These are phyloP conservation scores for Daldinia vernicosa DNA, from an alignment of 495 filamentous ascomycete species.

Conservation along the genomic window DNA sequence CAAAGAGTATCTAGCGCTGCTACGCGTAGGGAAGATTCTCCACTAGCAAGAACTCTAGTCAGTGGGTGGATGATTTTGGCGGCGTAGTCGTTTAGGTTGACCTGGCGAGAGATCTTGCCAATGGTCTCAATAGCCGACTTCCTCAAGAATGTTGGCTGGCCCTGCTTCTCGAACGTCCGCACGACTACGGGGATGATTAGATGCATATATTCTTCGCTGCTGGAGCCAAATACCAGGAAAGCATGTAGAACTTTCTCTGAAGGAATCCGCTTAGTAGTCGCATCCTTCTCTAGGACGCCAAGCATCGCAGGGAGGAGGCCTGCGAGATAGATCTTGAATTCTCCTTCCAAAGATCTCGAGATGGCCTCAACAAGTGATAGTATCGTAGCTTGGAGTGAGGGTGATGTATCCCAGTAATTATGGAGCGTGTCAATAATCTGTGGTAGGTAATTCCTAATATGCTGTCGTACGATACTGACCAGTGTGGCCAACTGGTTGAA, in stretches of 20 bases:
- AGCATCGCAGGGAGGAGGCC: conserved; percentile 90
- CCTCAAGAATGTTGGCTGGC: conserved; percentile 77
- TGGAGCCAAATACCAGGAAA: conserved; percentile 95
- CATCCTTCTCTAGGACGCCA: conserved; percentile 86
- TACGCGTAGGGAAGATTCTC: conserved; percentile 76
- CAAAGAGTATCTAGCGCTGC: conserved; percentile 96
- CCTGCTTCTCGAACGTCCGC: conserved; percentile 83
- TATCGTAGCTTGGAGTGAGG: conserved; percentile 86
- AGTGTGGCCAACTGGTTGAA: conserved; percentile 95
- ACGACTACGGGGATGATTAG: conserved; percentile 97
- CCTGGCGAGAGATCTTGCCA: conserved; percentile 91
- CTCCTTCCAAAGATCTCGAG: conserved; percentile 89
- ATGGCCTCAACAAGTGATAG: conserved; percentile 91
- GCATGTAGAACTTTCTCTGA: conserved; percentile 93
- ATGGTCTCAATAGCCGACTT: conserved; percentile 94
- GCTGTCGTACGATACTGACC: conserved; percentile 93
- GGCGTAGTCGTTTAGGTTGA: conserved; percentile 97
- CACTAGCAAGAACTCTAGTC: conserved; percentile 75
- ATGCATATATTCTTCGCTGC: conserved; percentile 98
- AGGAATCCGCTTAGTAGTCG: conserved; percentile 72
- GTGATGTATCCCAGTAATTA: conserved; percentile 82
- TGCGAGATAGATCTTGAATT: conserved; percentile 96
- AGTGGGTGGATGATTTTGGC: conserved; percentile 94
- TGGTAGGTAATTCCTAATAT: conserved; percentile 88
- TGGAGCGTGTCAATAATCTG: conserved; percentile 84